Evolutionary conservation across 768 basidiomycete genomes (phyloP).

Genomic region (Pseudohyphozyma bogoriensis): DNA sequence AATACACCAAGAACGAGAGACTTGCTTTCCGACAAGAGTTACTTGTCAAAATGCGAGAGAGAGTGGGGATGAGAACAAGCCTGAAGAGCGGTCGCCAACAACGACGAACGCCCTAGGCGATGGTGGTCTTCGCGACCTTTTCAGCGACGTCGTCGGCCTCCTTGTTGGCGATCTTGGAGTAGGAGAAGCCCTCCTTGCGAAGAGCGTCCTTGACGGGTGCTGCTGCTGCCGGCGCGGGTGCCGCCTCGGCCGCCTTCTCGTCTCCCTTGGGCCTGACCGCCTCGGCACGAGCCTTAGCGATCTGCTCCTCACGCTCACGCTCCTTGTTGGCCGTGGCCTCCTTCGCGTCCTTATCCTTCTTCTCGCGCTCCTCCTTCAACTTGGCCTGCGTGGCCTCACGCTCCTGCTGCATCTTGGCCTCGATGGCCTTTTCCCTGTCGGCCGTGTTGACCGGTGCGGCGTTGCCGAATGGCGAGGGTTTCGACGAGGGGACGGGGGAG

Average conservation of each 20-base stretch:
- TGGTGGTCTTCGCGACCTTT: slow-evolving; percentile 35
- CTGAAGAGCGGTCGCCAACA: neutral
- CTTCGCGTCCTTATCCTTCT: neutral
- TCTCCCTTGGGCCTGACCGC: slow-evolving; percentile 12
- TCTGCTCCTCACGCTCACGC: slow-evolving; percentile 8
- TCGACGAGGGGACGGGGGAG: slow-evolving; percentile 45
- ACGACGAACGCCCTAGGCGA: neutral
- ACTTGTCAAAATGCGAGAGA: no score
- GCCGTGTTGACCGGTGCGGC: slow-evolving; percentile 84
- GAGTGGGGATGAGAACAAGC: no score
- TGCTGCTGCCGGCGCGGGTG: neutral
- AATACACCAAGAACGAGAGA: no score
- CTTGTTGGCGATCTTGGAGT: neutral
- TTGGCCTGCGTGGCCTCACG: slow-evolving; percentile 3
- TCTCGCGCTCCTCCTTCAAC: neutral
- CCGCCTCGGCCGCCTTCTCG: neutral
- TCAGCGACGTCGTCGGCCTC: slow-evolving; percentile 36
- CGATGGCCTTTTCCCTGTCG: slow-evolving; percentile 59
- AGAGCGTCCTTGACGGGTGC: neutral
- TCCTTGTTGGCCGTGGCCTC: slow-evolving; percentile 4
- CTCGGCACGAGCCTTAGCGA: slow-evolving; percentile 16
- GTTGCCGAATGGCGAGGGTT: slow-evolving; percentile 70
- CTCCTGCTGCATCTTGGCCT: slow-evolving; percentile 60
- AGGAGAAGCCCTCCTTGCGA: slow-evolving; percentile 5
- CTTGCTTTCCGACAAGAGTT: no score